These are phyloP conservation scores for Rhodamnia rubescens DNA, from an alignment of 345 rosid species.

Conservation along the genomic window DNA sequence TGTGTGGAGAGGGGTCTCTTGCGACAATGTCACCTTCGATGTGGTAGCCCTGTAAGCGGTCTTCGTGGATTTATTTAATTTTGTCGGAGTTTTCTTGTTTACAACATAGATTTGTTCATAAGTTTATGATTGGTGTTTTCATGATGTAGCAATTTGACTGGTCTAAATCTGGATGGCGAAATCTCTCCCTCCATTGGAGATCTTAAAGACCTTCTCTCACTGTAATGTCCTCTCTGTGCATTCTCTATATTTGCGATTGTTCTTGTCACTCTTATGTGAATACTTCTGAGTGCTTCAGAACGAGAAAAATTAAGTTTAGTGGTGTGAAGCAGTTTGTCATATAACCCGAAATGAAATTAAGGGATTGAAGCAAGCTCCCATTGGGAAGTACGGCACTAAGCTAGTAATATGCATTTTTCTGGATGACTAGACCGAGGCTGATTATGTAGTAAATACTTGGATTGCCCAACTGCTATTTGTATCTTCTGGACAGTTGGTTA, in stretches of 20 bases:
- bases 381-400: background rate
- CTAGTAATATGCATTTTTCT: background rate
- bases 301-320: background rate
- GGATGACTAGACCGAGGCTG: background rate
- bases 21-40: conserved; percentile 78
- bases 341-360: background rate
- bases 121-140: background rate
- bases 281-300: background rate
- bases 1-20: conserved; percentile 81
- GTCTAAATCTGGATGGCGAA: conserved; percentile 88
- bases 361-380: background rate
- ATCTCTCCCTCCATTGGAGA: conserved; percentile 81
- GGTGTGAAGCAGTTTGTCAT: background rate
- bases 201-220: conserved; percentile 50
- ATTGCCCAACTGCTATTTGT: background rate
- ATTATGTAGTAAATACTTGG: background rate
- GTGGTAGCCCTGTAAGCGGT: conserved; percentile 60
- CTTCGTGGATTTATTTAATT: conserved; percentile 8
- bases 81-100: background rate
- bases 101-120: background rate
- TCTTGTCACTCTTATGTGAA: background rate
- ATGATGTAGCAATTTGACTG: conserved; percentile 66
- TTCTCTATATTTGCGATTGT: background rate
- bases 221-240: conserved; percentile 25
- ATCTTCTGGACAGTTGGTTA: background rate